Conservation (phyloP, 257 asterid genomes). For the Cordia subcordata region DNA sequence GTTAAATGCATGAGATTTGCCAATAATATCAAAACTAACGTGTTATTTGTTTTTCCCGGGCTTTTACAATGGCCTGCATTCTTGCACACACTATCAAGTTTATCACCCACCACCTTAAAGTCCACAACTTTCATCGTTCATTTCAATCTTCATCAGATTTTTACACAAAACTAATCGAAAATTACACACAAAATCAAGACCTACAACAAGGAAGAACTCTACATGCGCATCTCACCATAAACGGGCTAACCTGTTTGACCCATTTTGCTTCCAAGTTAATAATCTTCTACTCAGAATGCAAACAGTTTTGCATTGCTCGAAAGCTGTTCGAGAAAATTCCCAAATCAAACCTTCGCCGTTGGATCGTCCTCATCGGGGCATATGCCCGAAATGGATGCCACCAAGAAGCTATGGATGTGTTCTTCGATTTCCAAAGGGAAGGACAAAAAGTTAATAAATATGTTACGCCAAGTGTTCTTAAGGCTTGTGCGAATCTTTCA, state of each 20-base stretch:
- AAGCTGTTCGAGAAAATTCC: constrained; percentile 68
- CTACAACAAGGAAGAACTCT: constrained; percentile 40
- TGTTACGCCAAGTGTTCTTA: constrained; percentile 65
- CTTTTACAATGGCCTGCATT: neutral
- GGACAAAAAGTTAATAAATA: constrained; percentile 34
- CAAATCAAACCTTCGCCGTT: constrained; percentile 33
- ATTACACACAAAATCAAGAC: constrained; percentile 26
- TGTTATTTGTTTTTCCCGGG: neutral
- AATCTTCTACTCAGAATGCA: constrained; percentile 39
- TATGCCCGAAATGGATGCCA: constrained; percentile 49
- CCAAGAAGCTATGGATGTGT: constrained; percentile 39
- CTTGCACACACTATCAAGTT: neutral
- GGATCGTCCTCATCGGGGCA: constrained; percentile 58
- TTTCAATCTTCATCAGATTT: constrained; percentile 6
- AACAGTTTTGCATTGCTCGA: constrained; percentile 31
- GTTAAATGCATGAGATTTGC: too few relatives aligned
- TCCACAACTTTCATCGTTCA: constrained; percentile 2
- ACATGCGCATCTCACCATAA: constrained; percentile 52
- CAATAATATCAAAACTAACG: neutral
- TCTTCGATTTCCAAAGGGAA: constrained; percentile 36
- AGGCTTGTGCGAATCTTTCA: constrained; percentile 62
- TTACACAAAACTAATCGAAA: constrained; percentile 37
- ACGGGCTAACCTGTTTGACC: constrained; percentile 32
- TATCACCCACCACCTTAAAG: constrained; percentile 3
- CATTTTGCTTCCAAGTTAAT: constrained; percentile 47